phyloP scores from a whole-genome alignment of 495 filamentous ascomycete genomes.

The Tricharina praecox region DNA sequence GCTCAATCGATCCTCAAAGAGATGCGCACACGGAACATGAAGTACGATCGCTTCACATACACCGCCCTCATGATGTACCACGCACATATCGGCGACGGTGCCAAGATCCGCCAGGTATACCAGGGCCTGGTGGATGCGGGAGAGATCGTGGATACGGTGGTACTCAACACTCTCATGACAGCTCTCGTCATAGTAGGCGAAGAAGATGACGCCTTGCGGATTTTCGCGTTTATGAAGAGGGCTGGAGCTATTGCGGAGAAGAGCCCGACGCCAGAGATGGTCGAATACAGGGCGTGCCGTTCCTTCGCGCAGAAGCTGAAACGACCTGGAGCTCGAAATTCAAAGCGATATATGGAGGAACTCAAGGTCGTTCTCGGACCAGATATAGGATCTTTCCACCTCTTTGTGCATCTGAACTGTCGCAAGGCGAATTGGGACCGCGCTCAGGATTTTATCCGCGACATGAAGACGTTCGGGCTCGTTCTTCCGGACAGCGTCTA shows the following conservation, averaged over 20 bases:
- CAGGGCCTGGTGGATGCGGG: conserved; percentile 58
- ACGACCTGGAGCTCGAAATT: conserved; percentile 33
- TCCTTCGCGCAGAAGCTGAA: conserved; percentile 39
- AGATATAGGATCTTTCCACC: conserved; percentile 28
- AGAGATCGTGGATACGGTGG: conserved; percentile 73
- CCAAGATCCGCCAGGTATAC: conserved; percentile 54
- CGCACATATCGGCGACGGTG: conserved; percentile 50
- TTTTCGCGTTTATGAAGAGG: conserved; percentile 68
- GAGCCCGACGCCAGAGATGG: conserved; percentile 25
- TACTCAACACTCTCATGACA: conserved; percentile 68
- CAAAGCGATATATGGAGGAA: conserved; percentile 29
- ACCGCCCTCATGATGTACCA: conserved; percentile 67
- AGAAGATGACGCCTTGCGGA: conserved; percentile 48
- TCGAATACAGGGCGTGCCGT: conserved; percentile 33
- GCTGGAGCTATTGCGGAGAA: conserved; percentile 31
- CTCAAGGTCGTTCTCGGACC: conserved; percentile 42
- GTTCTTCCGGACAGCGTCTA: conserved; percentile 48
- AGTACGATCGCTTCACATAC: conserved; percentile 55
- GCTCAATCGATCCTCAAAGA: conserved; percentile 72
- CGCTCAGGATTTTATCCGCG: conserved; percentile 17
- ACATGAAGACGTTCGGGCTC: conserved; percentile 41
- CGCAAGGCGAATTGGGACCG: conserved; percentile 29
- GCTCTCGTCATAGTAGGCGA: conserved; percentile 61
- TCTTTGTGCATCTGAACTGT: background rate
- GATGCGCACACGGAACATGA: conserved; percentile 49